Evolutionary conservation across 345 rosid genomes (phyloP), one percentile per base, ranked within the genome.

Genomic region (Tarenaya hassleriana): DNA sequence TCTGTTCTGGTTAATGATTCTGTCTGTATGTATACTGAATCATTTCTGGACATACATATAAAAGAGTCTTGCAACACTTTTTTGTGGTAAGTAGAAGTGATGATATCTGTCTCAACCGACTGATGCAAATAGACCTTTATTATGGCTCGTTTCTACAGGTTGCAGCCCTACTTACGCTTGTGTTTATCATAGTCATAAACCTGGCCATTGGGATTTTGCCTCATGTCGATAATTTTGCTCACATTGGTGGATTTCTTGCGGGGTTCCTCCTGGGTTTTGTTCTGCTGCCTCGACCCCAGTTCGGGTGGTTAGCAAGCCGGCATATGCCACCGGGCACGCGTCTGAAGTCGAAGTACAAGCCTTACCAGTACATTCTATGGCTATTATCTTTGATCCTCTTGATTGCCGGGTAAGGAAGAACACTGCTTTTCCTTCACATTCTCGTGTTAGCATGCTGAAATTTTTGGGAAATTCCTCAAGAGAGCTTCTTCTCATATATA

Each of bases 221-320:
- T 2, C 94, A 81, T 50, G 94, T 91, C 8, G 86, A 88, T 69
- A 92, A 92, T 63, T 88, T 88, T 15, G 86, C 98, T 4, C 95
- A 88, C 47, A 77, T 85, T 1, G 98, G 98, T 24, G 96, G 98
- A 34, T 92, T 92, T 62, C 53, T 88, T 19, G 69, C 94, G 8
- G 98, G 98, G 5, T 83, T 92, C 69, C 64, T 88, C n/a, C 77
- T 85, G 0, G 96, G 98, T 20, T 92, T 92, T 46, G 61, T 88
- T 16, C 63, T 92, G 38, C 62, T 92, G 35, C 76, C 94, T 50
- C 98, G 95, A 13, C 98, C 96, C 11, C 98, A 73, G 58, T 76
- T 73, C 43, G 86, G 77, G 37, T 91, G 90, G 95, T 60, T 73
- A 34, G 84, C 78, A 31, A 62, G 62, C 21, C 63, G 67, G 6